phyloP scores from a whole-genome alignment of 106 monocot species.

The Acorus calamus region DNA sequence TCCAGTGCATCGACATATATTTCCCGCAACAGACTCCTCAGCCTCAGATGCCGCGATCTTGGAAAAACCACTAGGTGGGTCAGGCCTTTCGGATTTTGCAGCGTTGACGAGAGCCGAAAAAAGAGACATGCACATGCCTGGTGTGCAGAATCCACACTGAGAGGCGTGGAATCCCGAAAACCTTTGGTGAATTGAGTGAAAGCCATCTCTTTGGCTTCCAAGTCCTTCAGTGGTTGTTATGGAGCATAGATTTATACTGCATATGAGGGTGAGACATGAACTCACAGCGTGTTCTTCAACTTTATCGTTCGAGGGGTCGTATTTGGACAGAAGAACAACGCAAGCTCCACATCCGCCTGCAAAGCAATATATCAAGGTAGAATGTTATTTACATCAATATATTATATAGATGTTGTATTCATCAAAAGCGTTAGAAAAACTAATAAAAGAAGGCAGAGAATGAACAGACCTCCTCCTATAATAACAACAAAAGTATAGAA shows the following conservation, averaged over 20 bases:
- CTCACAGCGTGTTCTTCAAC: slow-evolving; percentile 33
- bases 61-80: slow-evolving; percentile 52
- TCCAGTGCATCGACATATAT: slow-evolving; percentile 77
- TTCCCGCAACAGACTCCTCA: slow-evolving; percentile 45
- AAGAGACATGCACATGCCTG: slow-evolving; percentile 85
- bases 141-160: slow-evolving; percentile 86
- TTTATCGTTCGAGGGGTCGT: slow-evolving; percentile 23
- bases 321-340: slow-evolving; percentile 61
- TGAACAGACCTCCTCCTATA: too few relatives aligned
- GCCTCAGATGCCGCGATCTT: slow-evolving; percentile 56
- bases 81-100: slow-evolving; percentile 31
- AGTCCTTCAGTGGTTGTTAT: slow-evolving; percentile 79
- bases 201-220: slow-evolving; percentile 43
- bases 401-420: neutral
- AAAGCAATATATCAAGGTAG: neutral
- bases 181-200: slow-evolving; percentile 60
- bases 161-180: slow-evolving; percentile 78
- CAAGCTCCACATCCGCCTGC: slow-evolving; percentile 91
- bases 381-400: slow-evolving; percentile 15
- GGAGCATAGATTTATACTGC: slow-evolving; percentile 49
- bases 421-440: too few relatives aligned
- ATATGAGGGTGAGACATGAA: slow-evolving; percentile 69
- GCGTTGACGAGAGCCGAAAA: slow-evolving; percentile 54
- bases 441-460: too few relatives aligned
- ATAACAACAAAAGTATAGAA: too few relatives aligned